Base-by-base conservation (phyloP, 768 basidiomycete species). In the Scleroderma bovista region DNA sequence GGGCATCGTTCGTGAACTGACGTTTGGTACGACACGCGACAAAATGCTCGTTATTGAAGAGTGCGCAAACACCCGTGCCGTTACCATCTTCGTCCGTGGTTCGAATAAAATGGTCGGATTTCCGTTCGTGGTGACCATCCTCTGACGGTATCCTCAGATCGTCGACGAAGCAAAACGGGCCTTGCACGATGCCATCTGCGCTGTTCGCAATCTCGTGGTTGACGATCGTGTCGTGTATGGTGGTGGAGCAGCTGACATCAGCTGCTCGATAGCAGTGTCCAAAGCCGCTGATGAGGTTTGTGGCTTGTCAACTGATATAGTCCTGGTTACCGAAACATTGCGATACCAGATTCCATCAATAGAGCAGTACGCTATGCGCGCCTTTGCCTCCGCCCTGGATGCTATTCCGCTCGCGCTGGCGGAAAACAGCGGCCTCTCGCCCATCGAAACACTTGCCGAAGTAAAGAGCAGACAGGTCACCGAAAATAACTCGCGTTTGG, bases 31-130 rank as follows among this genome's bases (percentile, higher is more conserved):
- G 9, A 99, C 96, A 15, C 80, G 93, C 53, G 96, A 99, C 70
- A 97, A 97, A 76, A 99, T 99, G 96, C 82, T 99, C 48, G 88
- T 98, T 55, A 95, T 99, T 58, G 96, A 98, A 68, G 94, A 98
- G 62, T 98, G 95, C 60, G 95, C 96, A 16, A 99, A 99, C 72
- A 81, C 86, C 10, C 81, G 93, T 48, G 94, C 95, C 32, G 95
- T 98, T 39, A 98, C 96, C 8, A 86, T 98, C 59, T 98, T 99
- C 58, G 93, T 98, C 20, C 80, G 96, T 32, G 96, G 96, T 19
- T 91, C 88, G 63, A 99, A 99, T 74, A 99, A 99, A 74, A 99
- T 99, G 96, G 95, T 93, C 54, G 8, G 69, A 13, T 48, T n/a
- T 23, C 0, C 17, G 41, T 23, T 22, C 40, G 22, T 52, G 33